A percentile compares a stretch with the other conserved stretches of the same genome.
phyloP scores from a whole-genome alignment of 129 eudicot genomes.

The Flaveria sonorensis region DNA sequence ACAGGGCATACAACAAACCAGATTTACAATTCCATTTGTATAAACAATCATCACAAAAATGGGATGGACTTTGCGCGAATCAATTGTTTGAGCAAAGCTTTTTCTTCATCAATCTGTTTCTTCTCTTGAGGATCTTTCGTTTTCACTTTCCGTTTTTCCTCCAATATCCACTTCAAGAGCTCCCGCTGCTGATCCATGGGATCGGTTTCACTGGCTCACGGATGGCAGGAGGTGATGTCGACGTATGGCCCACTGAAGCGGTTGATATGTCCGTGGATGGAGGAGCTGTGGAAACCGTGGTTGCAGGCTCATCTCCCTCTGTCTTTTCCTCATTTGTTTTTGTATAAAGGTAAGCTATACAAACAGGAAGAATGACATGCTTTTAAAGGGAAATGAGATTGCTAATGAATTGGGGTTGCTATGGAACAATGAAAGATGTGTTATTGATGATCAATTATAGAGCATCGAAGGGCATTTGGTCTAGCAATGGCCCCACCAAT shows the following conservation, averaged over 20 bases:
- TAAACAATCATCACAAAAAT: constrained; percentile 37
- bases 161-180: constrained; percentile 93
- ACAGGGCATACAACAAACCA: constrained; percentile 10
- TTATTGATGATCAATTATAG: too few species aligned
- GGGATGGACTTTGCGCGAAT: constrained; percentile 85
- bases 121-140: constrained; percentile 77
- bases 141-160: constrained; percentile 89
- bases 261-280: constrained; percentile 38
- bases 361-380: background rate
- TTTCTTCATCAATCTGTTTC: constrained; percentile 78
- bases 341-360: constrained; percentile 60
- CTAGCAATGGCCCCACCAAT: too few species aligned
- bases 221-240: constrained; percentile 28
- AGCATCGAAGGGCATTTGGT: too few species aligned
- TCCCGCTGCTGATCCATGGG: constrained; percentile 72
- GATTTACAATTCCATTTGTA: constrained; percentile 22
- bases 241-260: constrained; percentile 31
- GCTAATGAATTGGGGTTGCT: background rate
- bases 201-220: constrained; percentile 52
- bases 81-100: constrained; percentile 83
- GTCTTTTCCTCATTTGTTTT: constrained; percentile 52
- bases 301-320: constrained; percentile 38
- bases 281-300: constrained; percentile 29
- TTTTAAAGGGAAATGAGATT: background rate
- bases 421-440: background rate